Base-by-base conservation (phyloP, 1,139 yeast genomes). In the Pneumocystis wakefieldiae region DNA sequence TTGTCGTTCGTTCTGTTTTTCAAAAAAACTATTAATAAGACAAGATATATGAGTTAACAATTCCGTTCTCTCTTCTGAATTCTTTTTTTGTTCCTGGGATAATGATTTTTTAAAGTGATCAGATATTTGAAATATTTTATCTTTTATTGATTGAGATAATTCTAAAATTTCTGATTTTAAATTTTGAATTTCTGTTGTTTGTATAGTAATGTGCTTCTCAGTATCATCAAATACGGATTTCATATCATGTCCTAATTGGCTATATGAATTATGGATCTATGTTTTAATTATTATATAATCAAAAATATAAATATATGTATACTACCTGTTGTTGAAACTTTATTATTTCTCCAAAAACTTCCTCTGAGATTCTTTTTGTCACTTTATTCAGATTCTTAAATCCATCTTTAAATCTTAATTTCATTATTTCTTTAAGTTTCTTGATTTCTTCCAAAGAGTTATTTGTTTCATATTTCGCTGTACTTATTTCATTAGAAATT, bases 211-310 rank as follows among this genome's bases (percentile, higher is more conserved):
- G 48, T 68, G 70, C 29, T 62, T 62, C 38, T 69, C 68, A 28
- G 67, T 61, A 5, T 65, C 67, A n/a, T 63, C 69, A 63, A 69
- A 68, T 35, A 69, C 53, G 12, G 65, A 62, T 60, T 68, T 67
- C 62, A 69, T 63, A 36, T 69, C 70, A 7, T 67, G 65, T 4
- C 71, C 71, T 41, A 69, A 66, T 36, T 67, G 66, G 35, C 68
- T 68, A 62, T 67, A 69, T 36, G 70, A 62, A 29, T 67, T 64
- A 38, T 68, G 63, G 14, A 69, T 67, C 65, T 66, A 29, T 14
- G 59, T 57, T 29, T 57, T 57, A 10, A 24, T 39, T 41, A 19
- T 36, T 24, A 28, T 15, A 48, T 57, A 48, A 63, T 62, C 39
- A 12, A 41, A 5, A 10, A 17, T 29, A 24, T 37, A 42, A 19